Base-by-base conservation (phyloP, 257 asterid genomes). In the Capsicum rhomboideum region DNA sequence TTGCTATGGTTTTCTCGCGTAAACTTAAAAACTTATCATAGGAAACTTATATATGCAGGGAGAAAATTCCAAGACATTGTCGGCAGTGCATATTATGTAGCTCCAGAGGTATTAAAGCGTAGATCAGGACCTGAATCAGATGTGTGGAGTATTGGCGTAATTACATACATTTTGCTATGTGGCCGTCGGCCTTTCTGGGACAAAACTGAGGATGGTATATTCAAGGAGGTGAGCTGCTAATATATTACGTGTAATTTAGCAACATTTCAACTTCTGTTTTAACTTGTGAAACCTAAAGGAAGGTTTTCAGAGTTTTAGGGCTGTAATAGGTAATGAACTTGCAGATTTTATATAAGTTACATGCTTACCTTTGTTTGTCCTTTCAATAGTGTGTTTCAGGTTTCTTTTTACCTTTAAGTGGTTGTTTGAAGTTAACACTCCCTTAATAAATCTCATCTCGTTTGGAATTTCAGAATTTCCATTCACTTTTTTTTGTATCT, bases 171-270 rank as follows among this genome's bases (percentile, higher is more conserved):
- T 89, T 90, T 97, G 90, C 95, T 97, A 21, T 93, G 99, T 66
- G 99, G 99, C 17, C 90, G 99, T 71, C 93, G 99, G 63, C 99
- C 99, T 20, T 97, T 97, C 87, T 97, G 99, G 99, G 98, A 97
- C 89, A 97, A 93, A 88, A 97, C 99, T 0, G 98, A 97, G 92
- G 98, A 97, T 87, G 99, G 99, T 59, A 95, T 97, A 88, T 95
- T 97, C 89, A 97, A 93, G 88, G 99, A 97, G 99, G 99, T 95
- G 66, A 55, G 87, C 17, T 77, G 26, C 26, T 34, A 54, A 26
- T 61, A 61, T 59, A 29, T 13, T 34, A 50, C 21, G 68, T 55
- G n/a, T 80, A 28, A 7, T 46, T 66, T 21, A 21, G 66, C 29
- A 74, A 6, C 21, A 49, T 42, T 61, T 34, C 55, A 67, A 72